Conservation (phyloP, 225 moss, liverwort and hornwort species). For the Physcomitrium patens region DNA sequence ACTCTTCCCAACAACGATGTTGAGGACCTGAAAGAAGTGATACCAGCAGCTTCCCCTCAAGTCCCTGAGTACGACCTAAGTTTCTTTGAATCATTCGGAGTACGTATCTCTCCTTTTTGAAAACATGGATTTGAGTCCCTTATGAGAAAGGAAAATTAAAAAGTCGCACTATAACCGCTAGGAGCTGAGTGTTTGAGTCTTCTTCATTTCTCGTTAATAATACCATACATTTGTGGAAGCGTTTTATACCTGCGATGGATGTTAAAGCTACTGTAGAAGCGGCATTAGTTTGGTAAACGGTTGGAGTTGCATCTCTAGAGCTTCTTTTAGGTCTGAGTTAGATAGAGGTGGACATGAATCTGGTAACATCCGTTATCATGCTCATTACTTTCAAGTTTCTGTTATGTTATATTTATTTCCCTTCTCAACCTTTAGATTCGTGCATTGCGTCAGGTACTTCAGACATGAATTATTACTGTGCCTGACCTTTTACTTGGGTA, state of each 20-base stretch:
- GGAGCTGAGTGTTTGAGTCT: too few relatives aligned
- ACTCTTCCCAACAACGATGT: conserved; percentile 20
- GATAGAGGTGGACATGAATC: background rate
- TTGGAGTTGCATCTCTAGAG: conserved; percentile 8
- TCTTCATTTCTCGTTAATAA: background rate
- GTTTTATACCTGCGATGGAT: background rate
- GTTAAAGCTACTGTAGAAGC: conserved; percentile 2
- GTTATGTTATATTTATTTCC: background rate
- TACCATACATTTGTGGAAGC: background rate
- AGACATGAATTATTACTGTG: background rate
- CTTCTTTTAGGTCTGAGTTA: conserved; percentile 1
- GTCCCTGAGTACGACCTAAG: conserved; percentile 53
- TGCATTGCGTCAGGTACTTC: background rate
- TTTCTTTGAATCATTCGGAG: conserved; percentile 58
- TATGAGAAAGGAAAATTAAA: too few relatives aligned
- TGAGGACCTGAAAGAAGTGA: conserved; percentile 27
- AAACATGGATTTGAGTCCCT: too few relatives aligned
- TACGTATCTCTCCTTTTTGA: conserved; percentile 10
- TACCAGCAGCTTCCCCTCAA: conserved; percentile 27
- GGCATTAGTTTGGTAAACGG: conserved; percentile 10
- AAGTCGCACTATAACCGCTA: too few relatives aligned
- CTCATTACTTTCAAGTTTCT: background rate
- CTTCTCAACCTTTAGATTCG: background rate
- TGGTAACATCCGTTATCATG: background rate
- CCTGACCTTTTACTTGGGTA: conserved; percentile 25